Evolutionary conservation across 352 stramenopile genomes (phyloP), one percentile per base, ranked within the genome.

Genomic region (Saprolegnia diclina): DNA sequence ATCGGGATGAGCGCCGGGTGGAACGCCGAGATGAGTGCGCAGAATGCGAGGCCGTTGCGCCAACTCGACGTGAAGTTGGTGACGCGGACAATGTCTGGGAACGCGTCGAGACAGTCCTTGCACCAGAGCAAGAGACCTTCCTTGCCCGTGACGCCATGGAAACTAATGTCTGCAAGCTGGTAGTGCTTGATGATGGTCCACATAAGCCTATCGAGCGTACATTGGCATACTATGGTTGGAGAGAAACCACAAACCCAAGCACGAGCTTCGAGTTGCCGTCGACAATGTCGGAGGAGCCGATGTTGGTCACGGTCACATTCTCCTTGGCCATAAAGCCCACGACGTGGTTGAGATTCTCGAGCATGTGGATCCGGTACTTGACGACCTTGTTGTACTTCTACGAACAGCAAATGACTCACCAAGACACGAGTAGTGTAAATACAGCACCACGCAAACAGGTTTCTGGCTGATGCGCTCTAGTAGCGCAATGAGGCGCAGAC

Each of bases 111-210:
- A 65, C 85, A 92, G 24, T 88, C 85, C 72, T 95, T 94, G 40
- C 92, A 78, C 90, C 90, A 97, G 24, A 97, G 81, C 52, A 97
- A 53, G 38, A 97, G 74, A 42, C 90, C 90, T 71, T 97, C 88
- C 65, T 96, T 95, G 64, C 88, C 88, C 2, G 84, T 91, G 21
- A 97, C 88, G 63, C 87, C 89, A 67, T 94, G 83, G 4, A 94
- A 82, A 72, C 89, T 83, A 48, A 94, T 90, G 67, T 92, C 87
- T 14, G 82, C 83, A 64, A 94, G 83, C 65, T 86, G 77, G 73
- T 96, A 97, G 56, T 85, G 84, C 78, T 96, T 94, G 67, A 97
- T 97, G 54, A 97, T 87, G 67, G 88, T 97, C 89, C 89, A 97
- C 81, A 97, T 93, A 66, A 97, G 82, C 0, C 62, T 68, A 68